Base-by-base conservation (phyloP, 2,329 filamentous ascomycete genomes). In the Aureobasidium pullulans region DNA sequence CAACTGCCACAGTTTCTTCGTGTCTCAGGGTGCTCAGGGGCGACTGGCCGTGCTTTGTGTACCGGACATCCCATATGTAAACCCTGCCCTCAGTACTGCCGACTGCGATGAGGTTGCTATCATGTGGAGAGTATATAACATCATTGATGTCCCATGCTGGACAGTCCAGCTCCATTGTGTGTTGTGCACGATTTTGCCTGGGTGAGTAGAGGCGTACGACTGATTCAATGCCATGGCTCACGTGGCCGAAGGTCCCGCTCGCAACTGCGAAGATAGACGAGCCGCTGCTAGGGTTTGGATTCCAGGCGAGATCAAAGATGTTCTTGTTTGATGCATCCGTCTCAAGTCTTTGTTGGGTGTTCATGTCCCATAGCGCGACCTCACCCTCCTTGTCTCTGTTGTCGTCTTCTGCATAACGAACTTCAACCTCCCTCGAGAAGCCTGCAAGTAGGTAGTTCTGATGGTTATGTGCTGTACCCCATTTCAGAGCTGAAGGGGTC, bases 61-160 rank as follows among this genome's bases (percentile, higher is more conserved):
- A 68, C 1, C 84, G 79, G 31, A 74, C 68, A 66, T 86, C 84
- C 82, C 83, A 86, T 5, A 86, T 73, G 67, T 85, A 85, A 0
- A 81, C 80, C 32, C 73, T 73, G 2, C 83, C 81, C 67, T 84
- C 77, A 0, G 84, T 86, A 62, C 83, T 84, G 10, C 82, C 82
- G 11, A 81, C 82, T 7, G 81, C 80, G 11, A 85, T 71, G 58
- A 84, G 73, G 39, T 77, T 75, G 1, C 79, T 71, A 56, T 79
- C 74, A 57, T 76, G 67, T 0, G 77, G 77, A 59, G 73, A 75
- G 59, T 66, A 68, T 0, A 79, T 72, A 0, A 85, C 72, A 60
- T 85, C 82, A 59, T 85, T 86, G 64, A 86, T 84, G 67, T 86
- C 84, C 7, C 77, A 66, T 0, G 83, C 83, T 28, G 77, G 77